Conservation (phyloP, 352 stramenopile genomes). For the Phytophthora meadii region DNA sequence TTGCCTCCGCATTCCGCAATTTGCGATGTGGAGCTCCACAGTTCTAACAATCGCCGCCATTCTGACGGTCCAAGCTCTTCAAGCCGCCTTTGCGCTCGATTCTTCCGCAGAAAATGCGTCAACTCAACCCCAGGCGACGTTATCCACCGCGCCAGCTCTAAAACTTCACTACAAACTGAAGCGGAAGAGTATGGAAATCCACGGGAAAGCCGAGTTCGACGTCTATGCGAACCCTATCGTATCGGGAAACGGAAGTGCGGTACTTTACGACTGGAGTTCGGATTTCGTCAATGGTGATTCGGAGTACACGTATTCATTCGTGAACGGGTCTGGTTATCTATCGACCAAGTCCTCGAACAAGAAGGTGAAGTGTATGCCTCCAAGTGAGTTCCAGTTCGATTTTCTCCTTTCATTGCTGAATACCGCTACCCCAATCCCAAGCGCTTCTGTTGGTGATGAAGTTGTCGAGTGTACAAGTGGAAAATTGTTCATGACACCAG, state of each 20-base stretch:
- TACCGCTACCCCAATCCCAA: conserved; percentile 15
- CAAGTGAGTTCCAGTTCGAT: conserved; percentile 5
- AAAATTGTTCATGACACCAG: conserved; percentile 10
- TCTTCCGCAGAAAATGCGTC: too few relatives aligned
- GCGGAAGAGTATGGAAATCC: conserved; percentile 18
- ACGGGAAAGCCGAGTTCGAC: conserved; percentile 34
- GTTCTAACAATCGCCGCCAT: too few relatives aligned
- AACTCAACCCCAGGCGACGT: too few relatives aligned
- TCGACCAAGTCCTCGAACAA: too few relatives aligned
- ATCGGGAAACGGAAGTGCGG: not conserved
- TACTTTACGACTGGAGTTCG: conserved; percentile 32
- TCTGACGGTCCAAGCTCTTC: too few relatives aligned
- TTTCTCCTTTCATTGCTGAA: conserved; percentile 13
- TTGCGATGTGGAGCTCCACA: too few relatives aligned
- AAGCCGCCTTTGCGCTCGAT: too few relatives aligned
- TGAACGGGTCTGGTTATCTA: conserved; percentile 5
- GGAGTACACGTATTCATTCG: conserved; percentile 26
- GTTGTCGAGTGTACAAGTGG: conserved; percentile 14
- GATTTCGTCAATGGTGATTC: conserved; percentile 15
- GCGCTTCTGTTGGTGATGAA: conserved; percentile 15
- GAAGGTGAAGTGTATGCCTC: not conserved
- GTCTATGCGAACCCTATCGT: conserved; percentile 34
- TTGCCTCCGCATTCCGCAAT: too few relatives aligned
- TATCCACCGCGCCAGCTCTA: conserved; percentile 1
- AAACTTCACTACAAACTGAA: conserved; percentile 30